phyloP scores from a whole-genome alignment of 139 green algal species.

The Pleodorina starrii region DNA sequence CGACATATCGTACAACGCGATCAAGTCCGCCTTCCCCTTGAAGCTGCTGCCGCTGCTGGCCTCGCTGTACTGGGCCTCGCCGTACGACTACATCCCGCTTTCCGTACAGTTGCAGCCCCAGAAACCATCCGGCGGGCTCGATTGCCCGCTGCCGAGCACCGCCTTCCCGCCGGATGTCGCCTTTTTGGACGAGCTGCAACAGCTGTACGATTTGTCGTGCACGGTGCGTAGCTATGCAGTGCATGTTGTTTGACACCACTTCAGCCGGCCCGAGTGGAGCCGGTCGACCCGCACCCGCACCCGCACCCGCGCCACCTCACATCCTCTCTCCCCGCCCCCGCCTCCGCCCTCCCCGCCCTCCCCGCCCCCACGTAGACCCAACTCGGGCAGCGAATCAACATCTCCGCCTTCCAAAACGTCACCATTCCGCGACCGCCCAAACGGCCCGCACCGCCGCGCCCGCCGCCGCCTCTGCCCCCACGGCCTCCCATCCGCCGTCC shows the following conservation, averaged over 20 bases:
- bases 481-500: background rate
- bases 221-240: background rate
- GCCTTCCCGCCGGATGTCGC: background rate
- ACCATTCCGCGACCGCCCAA: background rate
- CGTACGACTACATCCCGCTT: conserved; percentile 22
- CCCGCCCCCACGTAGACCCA: background rate
- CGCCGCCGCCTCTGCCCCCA: background rate
- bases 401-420: background rate
- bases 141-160: background rate
- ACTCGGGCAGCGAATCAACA: background rate
- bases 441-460: background rate
- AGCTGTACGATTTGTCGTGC: conserved; percentile 35
- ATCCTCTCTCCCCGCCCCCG: background rate
- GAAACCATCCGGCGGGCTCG: background rate
- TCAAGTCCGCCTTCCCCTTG: conserved; percentile 35
- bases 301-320: background rate
- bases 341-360: background rate
- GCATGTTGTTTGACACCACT: background rate
- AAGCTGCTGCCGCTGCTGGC: conserved; percentile 24
- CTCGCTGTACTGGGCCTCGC: background rate
- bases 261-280: background rate
- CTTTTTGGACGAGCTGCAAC: conserved; percentile 33
- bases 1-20: conserved; percentile 30
- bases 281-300: background rate
- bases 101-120: background rate